Percentiles rank a stretch among this genome's conserved stretches.
Conservation (phyloP, 345 rosid species). For the Bruguiera sexangula region DNA sequence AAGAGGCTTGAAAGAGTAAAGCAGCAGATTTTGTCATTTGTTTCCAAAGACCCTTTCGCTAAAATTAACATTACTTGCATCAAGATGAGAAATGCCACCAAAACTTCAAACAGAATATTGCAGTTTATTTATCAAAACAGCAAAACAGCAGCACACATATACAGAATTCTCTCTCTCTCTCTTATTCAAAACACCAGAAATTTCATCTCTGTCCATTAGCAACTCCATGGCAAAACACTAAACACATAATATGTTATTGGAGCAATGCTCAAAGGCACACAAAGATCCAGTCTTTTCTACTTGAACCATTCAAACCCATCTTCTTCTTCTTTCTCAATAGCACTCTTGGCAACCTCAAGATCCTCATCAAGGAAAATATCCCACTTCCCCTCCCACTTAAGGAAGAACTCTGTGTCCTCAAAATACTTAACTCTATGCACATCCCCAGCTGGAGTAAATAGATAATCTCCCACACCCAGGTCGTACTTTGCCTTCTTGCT, state of each 20-base stretch:
- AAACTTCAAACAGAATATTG: too few species aligned
- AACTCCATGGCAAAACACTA: not conserved
- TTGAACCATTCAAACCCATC: slow-evolving; percentile 22
- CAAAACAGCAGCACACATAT: too few species aligned
- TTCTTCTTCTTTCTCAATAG: slow-evolving; percentile 31
- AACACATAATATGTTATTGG: not conserved
- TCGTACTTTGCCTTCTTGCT: slow-evolving; percentile 64
- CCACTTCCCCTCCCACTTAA: slow-evolving; percentile 95
- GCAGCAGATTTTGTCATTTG: too few species aligned
- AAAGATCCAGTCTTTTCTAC: not conserved
- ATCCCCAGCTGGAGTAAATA: slow-evolving; percentile 78
- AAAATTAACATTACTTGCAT: too few species aligned
- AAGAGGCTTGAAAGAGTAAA: too few species aligned
- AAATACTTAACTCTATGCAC: slow-evolving; percentile 83
- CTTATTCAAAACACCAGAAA: too few species aligned
- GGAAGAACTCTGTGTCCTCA: slow-evolving; percentile 84
- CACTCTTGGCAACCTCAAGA: slow-evolving; percentile 53
- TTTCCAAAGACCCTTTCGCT: too few species aligned
- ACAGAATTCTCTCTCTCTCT: too few species aligned
- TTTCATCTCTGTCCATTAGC: too few species aligned
- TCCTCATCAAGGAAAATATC: slow-evolving; percentile 85
- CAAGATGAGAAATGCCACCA: too few species aligned
- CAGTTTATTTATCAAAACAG: too few species aligned
- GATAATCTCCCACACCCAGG: slow-evolving; percentile 61
- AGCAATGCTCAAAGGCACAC: not conserved